Evolutionary conservation across 768 basidiomycete genomes (phyloP).

Genomic region (Termitomyces sp.): DNA sequence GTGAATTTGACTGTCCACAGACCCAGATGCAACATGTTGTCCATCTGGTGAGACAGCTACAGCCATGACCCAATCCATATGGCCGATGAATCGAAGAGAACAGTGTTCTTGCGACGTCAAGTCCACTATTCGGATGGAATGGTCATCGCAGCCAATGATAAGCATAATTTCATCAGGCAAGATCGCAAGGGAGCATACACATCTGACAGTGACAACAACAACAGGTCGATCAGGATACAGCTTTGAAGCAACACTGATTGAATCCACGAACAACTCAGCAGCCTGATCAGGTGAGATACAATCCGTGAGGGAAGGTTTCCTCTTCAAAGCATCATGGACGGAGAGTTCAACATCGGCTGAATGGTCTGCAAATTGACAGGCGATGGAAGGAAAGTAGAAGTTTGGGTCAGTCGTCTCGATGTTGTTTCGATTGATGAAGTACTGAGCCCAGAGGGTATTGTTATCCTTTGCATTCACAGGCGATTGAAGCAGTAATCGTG

Average conservation of each 20-base stretch:
- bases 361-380: not conserved
- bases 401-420: not conserved
- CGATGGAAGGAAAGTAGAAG: not conserved
- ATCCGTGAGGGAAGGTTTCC: not conserved
- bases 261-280: constrained; percentile 10
- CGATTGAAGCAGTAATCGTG: not conserved
- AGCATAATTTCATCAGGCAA: too few relatives aligned
- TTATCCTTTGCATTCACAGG: not conserved
- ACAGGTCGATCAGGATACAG: constrained; percentile 8
- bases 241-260: constrained; percentile 2
- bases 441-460: not conserved
- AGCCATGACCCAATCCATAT: too few relatives aligned
- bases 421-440: not conserved
- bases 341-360: not conserved
- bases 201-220: constrained; percentile 11
- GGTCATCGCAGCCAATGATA: too few relatives aligned
- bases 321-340: constrained; percentile 4
- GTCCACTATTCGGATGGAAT: too few relatives aligned
- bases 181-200: too few relatives aligned
- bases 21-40: too few relatives aligned
- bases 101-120: too few relatives aligned
- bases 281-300: constrained; percentile 7
- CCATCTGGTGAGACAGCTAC: too few relatives aligned
- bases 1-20: too few relatives aligned
- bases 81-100: too few relatives aligned